Conservation (phyloP, 2,329 filamentous ascomycete species). For the Tolypocladium inflatum region DNA sequence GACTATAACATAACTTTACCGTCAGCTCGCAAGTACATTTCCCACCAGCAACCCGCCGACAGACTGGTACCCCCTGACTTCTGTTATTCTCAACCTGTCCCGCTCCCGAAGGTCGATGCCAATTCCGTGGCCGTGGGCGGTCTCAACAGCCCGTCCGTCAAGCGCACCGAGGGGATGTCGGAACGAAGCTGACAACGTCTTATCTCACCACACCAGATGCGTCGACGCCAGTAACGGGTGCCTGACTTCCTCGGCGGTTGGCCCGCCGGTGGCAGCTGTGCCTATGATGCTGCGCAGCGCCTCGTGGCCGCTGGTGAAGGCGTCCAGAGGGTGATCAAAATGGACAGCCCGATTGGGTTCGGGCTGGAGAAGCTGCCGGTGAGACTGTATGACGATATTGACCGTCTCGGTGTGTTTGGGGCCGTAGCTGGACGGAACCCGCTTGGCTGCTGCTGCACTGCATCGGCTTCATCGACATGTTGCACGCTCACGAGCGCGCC, state of each 20-base stretch:
- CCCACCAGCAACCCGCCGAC: too few species aligned
- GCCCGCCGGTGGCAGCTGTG: slow-evolving; percentile 68
- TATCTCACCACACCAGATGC: too few species aligned
- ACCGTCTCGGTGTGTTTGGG: slow-evolving; percentile 61
- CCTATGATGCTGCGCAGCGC: slow-evolving; percentile 56
- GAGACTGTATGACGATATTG: slow-evolving; percentile 61
- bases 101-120: too few species aligned
- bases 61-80: too few species aligned
- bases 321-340: slow-evolving; percentile 52
- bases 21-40: too few species aligned
- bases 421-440: slow-evolving; percentile 51
- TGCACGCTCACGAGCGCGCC: slow-evolving; percentile 59
- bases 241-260: slow-evolving; percentile 48
- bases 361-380: slow-evolving; percentile 58
- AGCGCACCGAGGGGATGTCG: too few species aligned
- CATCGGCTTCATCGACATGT: slow-evolving; percentile 54
- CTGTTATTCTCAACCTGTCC: background rate
- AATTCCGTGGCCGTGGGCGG: too few species aligned
- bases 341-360: slow-evolving; percentile 58
- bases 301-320: slow-evolving; percentile 46
- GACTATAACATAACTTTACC: too few species aligned
- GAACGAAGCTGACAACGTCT: too few species aligned
- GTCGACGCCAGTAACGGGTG: background rate
- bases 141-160: too few species aligned
- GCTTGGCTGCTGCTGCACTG: slow-evolving; percentile 70